phyloP scores from a whole-genome alignment of 2,329 filamentous ascomycete genomes.

The Colletotrichum spaethianum region DNA sequence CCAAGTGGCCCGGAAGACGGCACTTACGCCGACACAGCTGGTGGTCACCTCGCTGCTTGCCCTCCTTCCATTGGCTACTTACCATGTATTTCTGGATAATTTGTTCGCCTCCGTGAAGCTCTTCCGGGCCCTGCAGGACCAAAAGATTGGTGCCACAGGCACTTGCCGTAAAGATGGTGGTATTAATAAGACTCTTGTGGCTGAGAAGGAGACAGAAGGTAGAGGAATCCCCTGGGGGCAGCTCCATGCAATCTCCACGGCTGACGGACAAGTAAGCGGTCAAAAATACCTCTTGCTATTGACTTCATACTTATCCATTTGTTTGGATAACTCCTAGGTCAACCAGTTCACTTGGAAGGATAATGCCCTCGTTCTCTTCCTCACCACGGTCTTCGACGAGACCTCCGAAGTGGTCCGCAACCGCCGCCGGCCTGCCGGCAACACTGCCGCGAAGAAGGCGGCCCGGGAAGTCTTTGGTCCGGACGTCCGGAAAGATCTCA shows the following conservation, averaged over 20 bases:
- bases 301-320: no score
- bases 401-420: not conserved
- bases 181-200: no score
- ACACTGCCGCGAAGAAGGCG: not conserved
- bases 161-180: no score
- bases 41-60: not conserved
- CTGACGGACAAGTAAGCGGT: no score
- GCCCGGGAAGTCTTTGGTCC: not conserved
- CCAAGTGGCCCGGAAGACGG: not conserved
- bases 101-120: not conserved
- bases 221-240: no score
- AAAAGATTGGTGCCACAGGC: not conserved
- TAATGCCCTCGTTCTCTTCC: not conserved
- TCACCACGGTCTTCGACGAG: not conserved
- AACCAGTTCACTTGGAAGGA: slow-evolving; percentile 3
- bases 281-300: no score
- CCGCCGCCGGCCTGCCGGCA: not conserved
- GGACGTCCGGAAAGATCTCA: no score
- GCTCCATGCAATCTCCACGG: no score
- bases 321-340: no score
- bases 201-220: no score
- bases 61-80: not conserved
- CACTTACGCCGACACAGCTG: not conserved
- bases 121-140: not conserved
- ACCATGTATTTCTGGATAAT: not conserved